Evolutionary conservation across 129 eudicot species (phyloP).

Genomic region (Lactuca sativa): DNA sequence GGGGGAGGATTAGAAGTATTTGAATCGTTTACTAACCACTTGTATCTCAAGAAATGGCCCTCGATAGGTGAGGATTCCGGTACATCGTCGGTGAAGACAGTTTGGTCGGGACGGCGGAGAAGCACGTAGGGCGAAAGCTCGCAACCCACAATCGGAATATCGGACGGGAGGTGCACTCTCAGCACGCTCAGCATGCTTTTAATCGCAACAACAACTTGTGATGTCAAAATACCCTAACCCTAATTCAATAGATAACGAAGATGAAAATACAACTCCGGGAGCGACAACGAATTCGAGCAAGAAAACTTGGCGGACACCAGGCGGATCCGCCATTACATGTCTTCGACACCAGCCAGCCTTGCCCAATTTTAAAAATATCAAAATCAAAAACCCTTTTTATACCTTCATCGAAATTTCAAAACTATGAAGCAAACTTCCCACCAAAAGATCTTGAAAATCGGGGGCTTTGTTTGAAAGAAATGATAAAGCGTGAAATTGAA

Average conservation of each 20-base stretch:
- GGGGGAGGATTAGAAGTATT: not conserved
- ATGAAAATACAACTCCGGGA: conserved; percentile 15
- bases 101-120: conserved; percentile 51
- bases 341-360: conserved; percentile 66
- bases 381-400: conserved; percentile 22
- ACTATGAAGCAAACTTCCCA: conserved; percentile 1
- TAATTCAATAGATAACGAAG: conserved; percentile 22
- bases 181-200: conserved; percentile 75
- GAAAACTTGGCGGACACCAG: conserved; percentile 50
- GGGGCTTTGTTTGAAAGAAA: conserved; percentile 19
- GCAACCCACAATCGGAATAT: conserved; percentile 80
- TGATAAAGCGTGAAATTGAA: conserved; percentile 11
- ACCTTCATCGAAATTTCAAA: conserved; percentile 8
- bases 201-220: conserved; percentile 26
- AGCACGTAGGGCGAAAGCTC: conserved; percentile 75
- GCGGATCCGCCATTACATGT: conserved; percentile 81
- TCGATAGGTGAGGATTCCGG: conserved; percentile 64
- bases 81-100: conserved; percentile 54
- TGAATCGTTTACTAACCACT: conserved; percentile 53
- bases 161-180: conserved; percentile 80
- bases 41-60: conserved; percentile 79
- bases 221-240: conserved; percentile 31
- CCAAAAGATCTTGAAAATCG: conserved; percentile 27
- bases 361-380: conserved; percentile 15
- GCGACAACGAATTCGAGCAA: conserved; percentile 7